Conservation (phyloP, 805 yeast species). For the Wickerhamomyces queroliae region DNA sequence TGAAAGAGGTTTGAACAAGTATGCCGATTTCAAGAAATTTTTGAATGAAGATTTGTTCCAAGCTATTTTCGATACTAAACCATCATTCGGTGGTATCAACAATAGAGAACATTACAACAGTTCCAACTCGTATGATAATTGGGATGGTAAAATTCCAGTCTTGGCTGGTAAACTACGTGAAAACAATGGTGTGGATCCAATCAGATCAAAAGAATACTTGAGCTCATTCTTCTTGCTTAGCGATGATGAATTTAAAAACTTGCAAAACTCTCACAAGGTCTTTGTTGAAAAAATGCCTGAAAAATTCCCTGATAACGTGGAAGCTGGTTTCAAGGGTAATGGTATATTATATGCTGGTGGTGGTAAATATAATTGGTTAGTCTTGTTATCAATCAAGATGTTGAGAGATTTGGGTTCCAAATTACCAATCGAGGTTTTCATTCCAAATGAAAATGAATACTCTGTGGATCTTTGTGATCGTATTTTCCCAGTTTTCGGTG, state of each 20-base stretch:
- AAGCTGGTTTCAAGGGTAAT: slow-evolving; percentile 33
- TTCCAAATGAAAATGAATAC: slow-evolving; percentile 65
- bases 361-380: slow-evolving; percentile 60
- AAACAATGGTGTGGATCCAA: slow-evolving; percentile 16
- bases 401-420: slow-evolving; percentile 61
- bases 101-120: slow-evolving; percentile 18
- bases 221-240: slow-evolving; percentile 12
- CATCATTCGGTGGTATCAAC: slow-evolving; percentile 13
- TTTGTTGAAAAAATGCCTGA: slow-evolving; percentile 30
- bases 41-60: slow-evolving; percentile 12
- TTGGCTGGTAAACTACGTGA: slow-evolving; percentile 20
- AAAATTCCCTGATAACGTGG: slow-evolving; percentile 31
- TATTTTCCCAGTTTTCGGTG: slow-evolving; percentile 61
- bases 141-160: slow-evolving; percentile 19
- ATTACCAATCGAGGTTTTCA: slow-evolving; percentile 76
- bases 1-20: slow-evolving; percentile 8
- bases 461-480: slow-evolving; percentile 66
- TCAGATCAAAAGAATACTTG: slow-evolving; percentile 19
- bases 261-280: slow-evolving; percentile 16
- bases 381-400: slow-evolving; percentile 45
- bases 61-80: slow-evolving; percentile 11
- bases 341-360: slow-evolving; percentile 78
- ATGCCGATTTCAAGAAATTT: slow-evolving; percentile 11
- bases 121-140: slow-evolving; percentile 9
- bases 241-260: slow-evolving; percentile 8